These are phyloP conservation scores for Radiomyces spectabilis DNA, from an alignment of 192 early-diverging fungal species.

Conservation along the genomic window DNA sequence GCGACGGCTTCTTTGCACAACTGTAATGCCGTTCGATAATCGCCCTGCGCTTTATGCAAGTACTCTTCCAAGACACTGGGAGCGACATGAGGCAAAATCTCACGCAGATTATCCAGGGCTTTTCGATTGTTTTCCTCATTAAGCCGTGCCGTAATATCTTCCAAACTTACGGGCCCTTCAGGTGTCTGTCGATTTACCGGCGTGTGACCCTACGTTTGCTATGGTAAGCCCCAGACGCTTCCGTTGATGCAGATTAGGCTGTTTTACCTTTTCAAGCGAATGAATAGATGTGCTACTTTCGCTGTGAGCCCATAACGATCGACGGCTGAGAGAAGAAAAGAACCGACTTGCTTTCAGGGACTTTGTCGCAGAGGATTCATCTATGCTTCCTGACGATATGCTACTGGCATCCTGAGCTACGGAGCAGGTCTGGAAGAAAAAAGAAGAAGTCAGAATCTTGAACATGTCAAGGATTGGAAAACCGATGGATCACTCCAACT, in stretches of 20 bases:
- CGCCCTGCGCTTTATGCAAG: conserved; percentile 31
- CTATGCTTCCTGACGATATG: background rate
- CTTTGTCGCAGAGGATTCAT: background rate
- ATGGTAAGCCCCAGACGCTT: too few relatives aligned
- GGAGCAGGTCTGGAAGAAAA: background rate
- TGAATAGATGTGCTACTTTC: background rate
- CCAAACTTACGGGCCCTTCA: too few relatives aligned
- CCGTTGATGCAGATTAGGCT: background rate
- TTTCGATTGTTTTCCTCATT: too few relatives aligned
- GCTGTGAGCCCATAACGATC: background rate
- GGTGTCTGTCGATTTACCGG: too few relatives aligned
- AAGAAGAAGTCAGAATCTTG: background rate
- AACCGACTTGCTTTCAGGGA: conserved; percentile 1
- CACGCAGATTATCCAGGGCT: conserved; percentile 37
- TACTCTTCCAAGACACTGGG: conserved; percentile 30
- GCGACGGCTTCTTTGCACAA: conserved; percentile 32
- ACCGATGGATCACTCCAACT: too few relatives aligned
- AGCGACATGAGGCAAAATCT: conserved; percentile 42
- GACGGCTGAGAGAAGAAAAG: background rate
- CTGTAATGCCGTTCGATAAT: conserved; percentile 40
- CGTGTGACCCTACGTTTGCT: too few relatives aligned
- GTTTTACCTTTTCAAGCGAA: background rate
- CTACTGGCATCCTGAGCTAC: too few relatives aligned
- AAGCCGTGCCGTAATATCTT: too few relatives aligned
- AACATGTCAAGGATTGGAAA: too few relatives aligned